These are phyloP conservation scores for Malus hybrid DNA, from an alignment of 331 rosid genomes.

Conservation along the genomic window DNA sequence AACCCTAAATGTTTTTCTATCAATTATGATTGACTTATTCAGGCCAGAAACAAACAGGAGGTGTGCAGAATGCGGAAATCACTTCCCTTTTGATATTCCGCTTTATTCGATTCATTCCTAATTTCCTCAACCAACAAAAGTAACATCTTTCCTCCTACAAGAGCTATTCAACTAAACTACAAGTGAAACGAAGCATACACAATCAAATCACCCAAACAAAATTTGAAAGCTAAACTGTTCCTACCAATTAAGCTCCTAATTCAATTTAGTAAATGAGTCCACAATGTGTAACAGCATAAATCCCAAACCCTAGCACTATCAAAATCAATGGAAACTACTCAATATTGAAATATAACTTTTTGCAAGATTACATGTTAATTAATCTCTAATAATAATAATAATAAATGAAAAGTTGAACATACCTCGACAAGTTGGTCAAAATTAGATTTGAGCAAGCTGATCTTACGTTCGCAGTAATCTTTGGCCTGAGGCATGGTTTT, in stretches of 20 bases:
- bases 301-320: neutral
- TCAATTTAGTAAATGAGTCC: no score
- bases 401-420: neutral
- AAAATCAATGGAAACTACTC: neutral
- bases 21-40: neutral
- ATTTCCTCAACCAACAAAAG: neutral
- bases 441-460: constrained; percentile 79
- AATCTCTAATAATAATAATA: neutral
- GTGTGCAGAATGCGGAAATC: neutral
- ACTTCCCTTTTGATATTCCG: neutral
- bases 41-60: neutral
- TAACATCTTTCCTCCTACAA: neutral
- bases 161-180: neutral
- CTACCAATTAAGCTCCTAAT: no score
- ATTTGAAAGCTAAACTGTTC: neutral
- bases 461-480: constrained; percentile 85
- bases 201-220: neutral
- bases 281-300: neutral
- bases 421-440: constrained; percentile 93
- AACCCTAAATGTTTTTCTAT: neutral
- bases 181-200: neutral
- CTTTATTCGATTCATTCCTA: neutral
- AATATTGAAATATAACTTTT: neutral
- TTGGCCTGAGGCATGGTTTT: constrained; percentile 83
- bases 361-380: neutral